A percentile compares a stretch with the other conserved stretches of the same genome.
phyloP scores from a whole-genome alignment of 2,329 filamentous ascomycete species.

The Alternaria arborescens region DNA sequence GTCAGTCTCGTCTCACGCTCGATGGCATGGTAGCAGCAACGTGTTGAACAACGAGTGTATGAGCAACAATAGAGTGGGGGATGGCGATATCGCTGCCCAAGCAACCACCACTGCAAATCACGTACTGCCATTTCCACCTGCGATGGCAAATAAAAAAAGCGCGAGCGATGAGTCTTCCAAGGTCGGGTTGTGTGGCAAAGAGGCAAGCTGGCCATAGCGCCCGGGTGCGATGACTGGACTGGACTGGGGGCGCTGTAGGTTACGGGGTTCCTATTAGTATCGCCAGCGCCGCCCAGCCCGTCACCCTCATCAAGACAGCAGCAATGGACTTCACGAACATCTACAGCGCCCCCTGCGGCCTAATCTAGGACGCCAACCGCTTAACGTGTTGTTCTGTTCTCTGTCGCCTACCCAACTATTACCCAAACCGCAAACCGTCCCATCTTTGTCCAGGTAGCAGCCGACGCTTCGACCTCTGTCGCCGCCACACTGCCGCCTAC shows the following conservation, averaged over 20 bases:
- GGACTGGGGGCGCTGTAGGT: slow-evolving; percentile 31
- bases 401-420: slow-evolving; percentile 27
- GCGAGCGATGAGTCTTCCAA: slow-evolving; percentile 30
- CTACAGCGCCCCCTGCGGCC: slow-evolving; percentile 42
- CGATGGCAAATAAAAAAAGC: slow-evolving; percentile 5
- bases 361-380: slow-evolving; percentile 37
- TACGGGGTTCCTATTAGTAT: slow-evolving; percentile 41
- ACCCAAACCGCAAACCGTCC: slow-evolving; percentile 19
- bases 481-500: slow-evolving; percentile 42
- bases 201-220: slow-evolving; percentile 31
- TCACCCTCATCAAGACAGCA: slow-evolving; percentile 40
- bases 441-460: slow-evolving; percentile 40
- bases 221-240: slow-evolving; percentile 36
- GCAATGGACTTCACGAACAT: slow-evolving; percentile 47
- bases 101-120: slow-evolving; percentile 9
- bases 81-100: slow-evolving; percentile 2
- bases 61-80: neutral
- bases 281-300: slow-evolving; percentile 37
- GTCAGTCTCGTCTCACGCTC: slow-evolving; percentile 25
- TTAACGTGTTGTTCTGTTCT: slow-evolving; percentile 27
- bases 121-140: neutral
- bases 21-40: neutral
- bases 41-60: neutral
- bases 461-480: slow-evolving; percentile 34
- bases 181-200: slow-evolving; percentile 30